These are phyloP conservation scores for Adansonia madagascariensis DNA, from an alignment of 441 rosid genomes.

Conservation along the genomic window DNA sequence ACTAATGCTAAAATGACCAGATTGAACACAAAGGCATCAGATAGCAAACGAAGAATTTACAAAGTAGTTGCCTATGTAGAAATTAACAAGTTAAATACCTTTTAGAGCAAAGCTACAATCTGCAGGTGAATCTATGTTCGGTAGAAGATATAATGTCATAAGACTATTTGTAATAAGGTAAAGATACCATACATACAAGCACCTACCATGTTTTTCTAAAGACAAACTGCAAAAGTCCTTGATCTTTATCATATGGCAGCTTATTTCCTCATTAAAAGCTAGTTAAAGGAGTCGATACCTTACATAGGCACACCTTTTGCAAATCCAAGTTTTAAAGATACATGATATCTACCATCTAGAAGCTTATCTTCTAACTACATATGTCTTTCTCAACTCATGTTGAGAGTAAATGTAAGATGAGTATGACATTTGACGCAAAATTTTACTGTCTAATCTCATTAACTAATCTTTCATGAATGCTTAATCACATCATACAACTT, in stretches of 20 bases:
- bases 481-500: neutral
- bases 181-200: neutral
- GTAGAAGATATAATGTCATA: neutral
- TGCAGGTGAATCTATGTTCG: neutral
- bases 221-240: conserved; percentile 2
- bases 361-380: neutral
- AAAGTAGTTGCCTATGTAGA: neutral
- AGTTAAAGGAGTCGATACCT: neutral
- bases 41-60: neutral
- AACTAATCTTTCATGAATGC: neutral
- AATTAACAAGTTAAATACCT: neutral
- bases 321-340: neutral
- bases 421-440: neutral
- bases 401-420: neutral
- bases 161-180: neutral
- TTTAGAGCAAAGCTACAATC: neutral
- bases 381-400: neutral
- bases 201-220: neutral
- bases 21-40: conserved; percentile 15
- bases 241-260: neutral
- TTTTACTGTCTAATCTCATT: neutral
- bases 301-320: neutral
- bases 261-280: neutral
- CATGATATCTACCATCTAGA: conserved; percentile 9
- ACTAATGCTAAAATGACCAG: neutral